phyloP scores from a whole-genome alignment of 179 eudicot species.

The Sideroxylon spinosum region DNA sequence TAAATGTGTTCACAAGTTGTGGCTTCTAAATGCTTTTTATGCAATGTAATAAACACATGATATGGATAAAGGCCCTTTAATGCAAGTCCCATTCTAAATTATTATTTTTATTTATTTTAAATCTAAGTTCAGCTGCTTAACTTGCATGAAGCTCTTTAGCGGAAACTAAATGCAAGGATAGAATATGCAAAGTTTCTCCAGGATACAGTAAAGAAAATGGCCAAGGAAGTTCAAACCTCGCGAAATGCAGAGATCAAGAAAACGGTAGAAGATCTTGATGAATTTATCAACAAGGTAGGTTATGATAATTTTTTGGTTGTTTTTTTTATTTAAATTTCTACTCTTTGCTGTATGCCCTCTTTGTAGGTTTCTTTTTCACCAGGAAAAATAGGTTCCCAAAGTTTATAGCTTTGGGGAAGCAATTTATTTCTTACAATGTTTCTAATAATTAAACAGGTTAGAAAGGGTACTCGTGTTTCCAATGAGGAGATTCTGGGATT shows the following conservation, averaged over 20 bases:
- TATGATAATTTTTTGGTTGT: neutral
- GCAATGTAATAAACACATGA: too few relatives aligned
- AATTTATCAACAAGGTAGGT: constrained; percentile 66
- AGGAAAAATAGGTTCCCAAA: too few relatives aligned
- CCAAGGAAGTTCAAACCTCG: constrained; percentile 83
- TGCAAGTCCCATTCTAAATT: neutral
- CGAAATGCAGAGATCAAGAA: constrained; percentile 73
- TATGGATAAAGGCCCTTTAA: neutral
- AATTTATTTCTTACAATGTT: constrained; percentile 16
- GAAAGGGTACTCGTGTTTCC: constrained; percentile 73
- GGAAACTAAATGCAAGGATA: constrained; percentile 77
- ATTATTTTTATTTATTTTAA: constrained; percentile 1
- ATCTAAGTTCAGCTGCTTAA: constrained; percentile 15
- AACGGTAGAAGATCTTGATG: constrained; percentile 93
- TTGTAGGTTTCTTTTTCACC: neutral
- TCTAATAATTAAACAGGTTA: constrained; percentile 45
- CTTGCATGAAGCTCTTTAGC: constrained; percentile 68
- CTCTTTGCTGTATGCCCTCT: neutral
- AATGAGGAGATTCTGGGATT: constrained; percentile 80
- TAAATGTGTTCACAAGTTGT: neutral
- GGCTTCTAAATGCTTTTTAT: constrained; percentile 16
- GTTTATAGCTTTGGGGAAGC: neutral
- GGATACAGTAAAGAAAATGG: constrained; percentile 90
- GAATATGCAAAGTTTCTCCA: constrained; percentile 95
- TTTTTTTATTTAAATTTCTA: neutral